Conservation (phyloP, 2,329 filamentous ascomycete genomes). For the Grosmannia clavigera region DNA sequence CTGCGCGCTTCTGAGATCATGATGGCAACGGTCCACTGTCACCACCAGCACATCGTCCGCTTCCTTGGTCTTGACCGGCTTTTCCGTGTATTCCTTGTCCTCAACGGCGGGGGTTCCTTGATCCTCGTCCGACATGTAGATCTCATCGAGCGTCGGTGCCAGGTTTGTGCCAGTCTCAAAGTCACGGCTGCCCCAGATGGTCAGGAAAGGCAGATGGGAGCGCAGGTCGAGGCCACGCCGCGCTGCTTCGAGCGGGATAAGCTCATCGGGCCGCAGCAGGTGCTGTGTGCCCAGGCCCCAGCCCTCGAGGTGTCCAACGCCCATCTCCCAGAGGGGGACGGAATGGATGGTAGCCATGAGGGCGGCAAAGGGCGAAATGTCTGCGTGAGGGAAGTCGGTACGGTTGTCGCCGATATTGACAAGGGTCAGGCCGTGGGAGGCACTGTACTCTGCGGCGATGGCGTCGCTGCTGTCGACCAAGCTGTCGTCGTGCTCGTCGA, state of each 20-base stretch:
- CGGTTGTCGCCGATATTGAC: neutral
- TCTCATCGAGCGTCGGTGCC: constrained; percentile 33
- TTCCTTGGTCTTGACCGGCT: neutral
- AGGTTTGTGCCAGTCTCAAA: constrained; percentile 36
- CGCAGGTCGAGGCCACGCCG: constrained; percentile 39
- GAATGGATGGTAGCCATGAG: constrained; percentile 28
- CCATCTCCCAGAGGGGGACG: constrained; percentile 39
- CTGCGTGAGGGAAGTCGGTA: neutral
- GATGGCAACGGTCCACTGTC: constrained; percentile 21
- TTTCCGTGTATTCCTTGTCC: neutral
- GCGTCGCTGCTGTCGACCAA: neutral
- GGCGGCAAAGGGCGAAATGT: neutral
- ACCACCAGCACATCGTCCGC: constrained; percentile 17
- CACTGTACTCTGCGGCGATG: neutral
- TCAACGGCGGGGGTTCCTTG: neutral
- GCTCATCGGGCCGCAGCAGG: constrained; percentile 44
- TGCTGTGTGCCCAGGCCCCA: constrained; percentile 36
- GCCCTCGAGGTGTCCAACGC: constrained; percentile 39
- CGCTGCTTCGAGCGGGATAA: constrained; percentile 43
- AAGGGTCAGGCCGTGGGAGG: neutral
- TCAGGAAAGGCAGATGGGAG: constrained; percentile 36
- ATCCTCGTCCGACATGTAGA: constrained; percentile 36
- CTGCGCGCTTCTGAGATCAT: constrained; percentile 24
- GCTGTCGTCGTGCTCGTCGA: neutral
- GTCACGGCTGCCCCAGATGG: constrained; percentile 51